Evolutionary conservation across 768 basidiomycete genomes (phyloP).

Genomic region (Amanita fuliginea): DNA sequence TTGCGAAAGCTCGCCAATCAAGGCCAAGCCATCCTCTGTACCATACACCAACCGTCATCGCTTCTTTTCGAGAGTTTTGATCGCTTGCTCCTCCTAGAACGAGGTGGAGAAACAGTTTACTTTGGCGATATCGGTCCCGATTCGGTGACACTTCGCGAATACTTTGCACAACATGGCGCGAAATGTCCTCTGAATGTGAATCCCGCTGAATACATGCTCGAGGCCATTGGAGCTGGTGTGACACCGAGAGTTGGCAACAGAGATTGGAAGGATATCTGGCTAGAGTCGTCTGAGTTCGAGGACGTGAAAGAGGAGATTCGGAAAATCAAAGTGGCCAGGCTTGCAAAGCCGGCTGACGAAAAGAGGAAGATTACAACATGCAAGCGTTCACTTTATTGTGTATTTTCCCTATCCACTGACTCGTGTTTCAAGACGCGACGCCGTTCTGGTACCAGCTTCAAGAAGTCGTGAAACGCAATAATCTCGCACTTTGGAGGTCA

Average conservation of each 20-base stretch:
- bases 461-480: constrained; percentile 56
- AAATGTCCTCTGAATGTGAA: constrained; percentile 68
- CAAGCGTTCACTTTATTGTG: constrained; percentile 15
- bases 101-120: constrained; percentile 88
- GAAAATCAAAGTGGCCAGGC: constrained; percentile 33
- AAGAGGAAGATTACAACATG: constrained; percentile 35
- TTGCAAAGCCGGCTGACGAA: constrained; percentile 28
- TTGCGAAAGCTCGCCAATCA: constrained; percentile 72
- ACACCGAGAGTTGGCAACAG: constrained; percentile 59
- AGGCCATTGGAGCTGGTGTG: constrained; percentile 81
- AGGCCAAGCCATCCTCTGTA: constrained; percentile 86
- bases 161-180: constrained; percentile 70
- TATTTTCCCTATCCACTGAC: background rate
- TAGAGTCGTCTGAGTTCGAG: constrained; percentile 53
- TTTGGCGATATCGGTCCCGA: constrained; percentile 82
- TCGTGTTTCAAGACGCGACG: constrained; percentile 47
- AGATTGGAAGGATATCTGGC: constrained; percentile 86
- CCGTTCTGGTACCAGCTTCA: constrained; percentile 66
- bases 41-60: constrained; percentile 82
- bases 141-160: constrained; percentile 54
- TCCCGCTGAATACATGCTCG: constrained; percentile 71
- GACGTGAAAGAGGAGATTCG: constrained; percentile 31
- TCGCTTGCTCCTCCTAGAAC: constrained; percentile 53
- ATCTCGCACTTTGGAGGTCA: constrained; percentile 67
- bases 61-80: constrained; percentile 84